Conservation (phyloP, 352 stramenopile species). For the Globisporangium abappressorium region DNA sequence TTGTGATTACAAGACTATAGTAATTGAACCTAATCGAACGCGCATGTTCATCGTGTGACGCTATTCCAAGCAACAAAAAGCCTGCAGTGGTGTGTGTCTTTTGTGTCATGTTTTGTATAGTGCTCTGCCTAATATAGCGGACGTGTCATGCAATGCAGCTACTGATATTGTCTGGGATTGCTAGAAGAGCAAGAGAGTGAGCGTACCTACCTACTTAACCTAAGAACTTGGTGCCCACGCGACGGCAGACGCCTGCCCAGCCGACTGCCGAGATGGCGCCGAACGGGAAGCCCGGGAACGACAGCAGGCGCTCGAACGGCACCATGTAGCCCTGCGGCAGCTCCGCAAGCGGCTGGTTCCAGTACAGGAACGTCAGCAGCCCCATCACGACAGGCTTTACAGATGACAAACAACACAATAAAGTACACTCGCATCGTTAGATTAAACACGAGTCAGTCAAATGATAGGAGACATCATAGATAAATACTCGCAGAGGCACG, state of each 20-base stretch:
- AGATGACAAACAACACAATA: not conserved
- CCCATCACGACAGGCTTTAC: constrained; percentile 56
- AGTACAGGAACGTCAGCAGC: constrained; percentile 62
- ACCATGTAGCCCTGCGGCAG: constrained; percentile 77
- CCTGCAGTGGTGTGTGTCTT: not conserved
- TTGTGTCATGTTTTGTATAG: not conserved
- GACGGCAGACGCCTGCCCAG: constrained; percentile 73
- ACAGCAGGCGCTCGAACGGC: constrained; percentile 70
- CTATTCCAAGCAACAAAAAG: constrained; percentile 29
- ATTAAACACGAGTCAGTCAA: not conserved
- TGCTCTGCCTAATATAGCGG: not conserved
- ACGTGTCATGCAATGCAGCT: not conserved
- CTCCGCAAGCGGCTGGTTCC: constrained; percentile 67
- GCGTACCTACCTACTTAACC: constrained; percentile 24
- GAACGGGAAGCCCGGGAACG: constrained; percentile 74
- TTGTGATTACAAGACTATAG: constrained; percentile 19
- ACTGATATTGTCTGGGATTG: not conserved
- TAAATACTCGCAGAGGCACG: not conserved
- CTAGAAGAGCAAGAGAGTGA: not conserved
- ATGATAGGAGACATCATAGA: not conserved
- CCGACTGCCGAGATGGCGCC: constrained; percentile 72
- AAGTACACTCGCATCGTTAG: constrained; percentile 1
- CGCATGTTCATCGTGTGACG: constrained; percentile 38
- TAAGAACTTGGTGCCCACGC: constrained; percentile 67
- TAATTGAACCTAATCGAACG: constrained; percentile 56